phyloP scores from a whole-genome alignment of 257 asterid genomes.

The Solanum rostratum region DNA sequence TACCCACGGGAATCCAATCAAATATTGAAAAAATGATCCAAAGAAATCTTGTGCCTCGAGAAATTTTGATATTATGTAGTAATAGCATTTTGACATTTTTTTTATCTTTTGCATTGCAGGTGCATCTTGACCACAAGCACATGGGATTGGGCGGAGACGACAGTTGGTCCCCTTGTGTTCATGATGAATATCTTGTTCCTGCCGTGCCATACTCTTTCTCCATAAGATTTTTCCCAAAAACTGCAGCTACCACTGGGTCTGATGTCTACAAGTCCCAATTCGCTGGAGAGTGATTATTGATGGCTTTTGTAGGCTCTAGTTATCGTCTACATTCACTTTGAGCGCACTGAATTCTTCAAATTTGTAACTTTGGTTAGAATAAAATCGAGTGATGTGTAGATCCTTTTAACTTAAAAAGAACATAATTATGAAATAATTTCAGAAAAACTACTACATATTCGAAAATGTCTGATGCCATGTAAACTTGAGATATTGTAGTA shows the following conservation, averaged over 20 bases:
- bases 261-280: constrained; percentile 48
- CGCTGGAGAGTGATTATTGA: neutral
- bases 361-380: neutral
- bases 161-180: constrained; percentile 95
- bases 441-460: too few relatives aligned
- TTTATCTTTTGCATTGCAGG: constrained; percentile 38
- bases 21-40: neutral
- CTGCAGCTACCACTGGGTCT: constrained; percentile 34
- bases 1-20: neutral
- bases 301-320: neutral
- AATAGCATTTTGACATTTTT: neutral
- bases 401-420: too few relatives aligned
- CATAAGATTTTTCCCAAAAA: constrained; percentile 52
- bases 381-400: neutral
- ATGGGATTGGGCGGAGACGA: constrained; percentile 98
- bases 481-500: too few relatives aligned
- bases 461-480: too few relatives aligned
- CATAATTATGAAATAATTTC: too few relatives aligned
- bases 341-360: neutral
- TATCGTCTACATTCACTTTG: neutral
- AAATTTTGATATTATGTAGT: neutral
- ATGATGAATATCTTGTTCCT: constrained; percentile 66
- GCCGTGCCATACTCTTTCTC: constrained; percentile 62
- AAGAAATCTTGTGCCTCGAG: neutral
- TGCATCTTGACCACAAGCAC: constrained; percentile 93